Percentiles rank a stretch among this genome's conserved stretches.
Evolutionary conservation across 2,329 filamentous ascomycete species (phyloP).

Genomic region (Dactylonectria estremocensis): DNA sequence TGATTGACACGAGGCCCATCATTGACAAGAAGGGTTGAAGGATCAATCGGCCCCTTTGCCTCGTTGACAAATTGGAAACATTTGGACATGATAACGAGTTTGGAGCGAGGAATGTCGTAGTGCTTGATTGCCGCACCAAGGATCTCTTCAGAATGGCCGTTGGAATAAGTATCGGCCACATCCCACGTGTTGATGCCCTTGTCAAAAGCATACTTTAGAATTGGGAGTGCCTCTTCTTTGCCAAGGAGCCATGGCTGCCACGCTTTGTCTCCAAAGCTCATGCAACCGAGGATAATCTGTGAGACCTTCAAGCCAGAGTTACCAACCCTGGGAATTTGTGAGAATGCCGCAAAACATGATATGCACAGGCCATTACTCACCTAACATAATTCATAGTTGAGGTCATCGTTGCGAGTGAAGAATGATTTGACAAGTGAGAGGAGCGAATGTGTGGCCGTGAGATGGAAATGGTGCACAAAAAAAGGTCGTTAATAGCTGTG

Average conservation of each 20-base stretch:
- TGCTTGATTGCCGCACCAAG: conserved; percentile 14
- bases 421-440: not conserved
- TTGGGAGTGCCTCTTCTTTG: conserved; percentile 10
- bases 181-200: conserved; percentile 22
- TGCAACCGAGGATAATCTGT: conserved; percentile 13
- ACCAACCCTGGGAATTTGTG: not conserved
- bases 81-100: conserved; percentile 23
- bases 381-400: conserved; percentile 19
- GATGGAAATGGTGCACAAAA: not conserved
- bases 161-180: conserved; percentile 22
- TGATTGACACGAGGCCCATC: conserved; percentile 19
- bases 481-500: not conserved
- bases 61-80: conserved; percentile 19
- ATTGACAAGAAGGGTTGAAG: conserved; percentile 10
- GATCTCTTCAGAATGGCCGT: conserved; percentile 15
- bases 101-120: conserved; percentile 15
- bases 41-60: conserved; percentile 10
- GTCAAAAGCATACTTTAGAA: conserved; percentile 15
- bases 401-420: not conserved
- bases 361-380: not conserved
- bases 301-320: conserved; percentile 18
- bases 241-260: conserved; percentile 19
- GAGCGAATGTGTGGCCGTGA: not conserved
- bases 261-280: conserved; percentile 18
- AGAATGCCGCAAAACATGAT: not conserved